A percentile compares a stretch with the other conserved stretches of the same genome.
Evolutionary conservation across 805 yeast genomes (phyloP).

Genomic region (Suhomyces kilbournensis): DNA sequence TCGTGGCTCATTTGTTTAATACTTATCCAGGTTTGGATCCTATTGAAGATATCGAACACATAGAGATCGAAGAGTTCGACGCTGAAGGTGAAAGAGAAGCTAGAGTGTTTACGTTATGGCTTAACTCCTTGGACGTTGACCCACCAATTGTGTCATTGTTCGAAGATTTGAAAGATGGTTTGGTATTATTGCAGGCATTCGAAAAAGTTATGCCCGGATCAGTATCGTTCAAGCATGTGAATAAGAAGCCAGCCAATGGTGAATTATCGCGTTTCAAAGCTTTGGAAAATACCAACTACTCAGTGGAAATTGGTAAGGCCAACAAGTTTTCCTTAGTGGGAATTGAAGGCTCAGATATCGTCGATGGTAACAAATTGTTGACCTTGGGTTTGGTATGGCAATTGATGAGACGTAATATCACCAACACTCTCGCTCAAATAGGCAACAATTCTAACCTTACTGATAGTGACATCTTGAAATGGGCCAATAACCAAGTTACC

Average conservation of each 20-base stretch:
- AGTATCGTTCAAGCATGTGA: constrained; percentile 74
- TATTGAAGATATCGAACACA: constrained; percentile 82
- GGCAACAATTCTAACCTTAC: constrained; percentile 55
- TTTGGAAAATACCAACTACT: constrained; percentile 94
- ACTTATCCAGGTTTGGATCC: constrained; percentile 97
- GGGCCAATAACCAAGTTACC: constrained; percentile 86
- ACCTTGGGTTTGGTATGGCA: constrained; percentile 97
- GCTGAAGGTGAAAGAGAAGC: constrained; percentile 99
- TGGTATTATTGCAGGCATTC: constrained; percentile 83
- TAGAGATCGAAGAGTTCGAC: constrained; percentile 96
- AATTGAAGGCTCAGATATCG: constrained; percentile 95
- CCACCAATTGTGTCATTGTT: constrained; percentile 90
- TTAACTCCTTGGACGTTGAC: constrained; percentile 92
- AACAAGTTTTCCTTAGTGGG: constrained; percentile 93
- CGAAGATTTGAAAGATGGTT: constrained; percentile 94
- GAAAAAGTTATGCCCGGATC: constrained; percentile 95
- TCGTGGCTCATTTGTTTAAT: constrained; percentile 95
- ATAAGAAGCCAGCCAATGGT: constrained; percentile 77
- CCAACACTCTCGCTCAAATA: constrained; percentile 72
- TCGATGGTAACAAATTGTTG: constrained; percentile 85
- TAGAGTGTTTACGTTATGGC: constrained; percentile 95
- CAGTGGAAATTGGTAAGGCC: constrained; percentile 94
- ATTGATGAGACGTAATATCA: constrained; percentile 94
- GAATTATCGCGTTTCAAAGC: constrained; percentile 92
- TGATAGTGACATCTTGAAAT: constrained; percentile 82